These are phyloP conservation scores for Sedum album DNA, from an alignment of 164 flowering plant species.

Conservation along the genomic window DNA sequence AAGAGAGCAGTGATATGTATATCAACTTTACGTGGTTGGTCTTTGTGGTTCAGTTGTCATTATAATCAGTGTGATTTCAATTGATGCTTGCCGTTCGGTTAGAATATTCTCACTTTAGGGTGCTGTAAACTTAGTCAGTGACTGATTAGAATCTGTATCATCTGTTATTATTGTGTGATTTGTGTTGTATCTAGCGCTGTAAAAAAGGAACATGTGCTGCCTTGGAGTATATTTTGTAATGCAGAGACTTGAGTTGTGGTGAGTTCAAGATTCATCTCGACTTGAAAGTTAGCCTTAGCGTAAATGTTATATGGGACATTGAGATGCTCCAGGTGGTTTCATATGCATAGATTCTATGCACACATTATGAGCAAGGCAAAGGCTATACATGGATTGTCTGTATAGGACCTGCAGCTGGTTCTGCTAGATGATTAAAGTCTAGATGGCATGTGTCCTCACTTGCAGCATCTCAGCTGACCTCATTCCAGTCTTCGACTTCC, in stretches of 20 bases:
- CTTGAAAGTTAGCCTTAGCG: too few relatives aligned
- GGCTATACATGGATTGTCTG: too few relatives aligned
- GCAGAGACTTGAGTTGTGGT: background rate
- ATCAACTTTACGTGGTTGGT: background rate
- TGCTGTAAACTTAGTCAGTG: background rate
- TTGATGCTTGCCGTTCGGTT: background rate
- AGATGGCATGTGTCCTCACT: conserved; percentile 99
- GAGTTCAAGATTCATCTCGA: background rate
- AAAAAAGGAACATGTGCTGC: background rate
- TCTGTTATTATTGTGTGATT: background rate
- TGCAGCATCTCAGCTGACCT: conserved; percentile 52
- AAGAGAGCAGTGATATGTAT: conserved; percentile 3
- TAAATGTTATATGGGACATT: too few relatives aligned
- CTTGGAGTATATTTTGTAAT: background rate
- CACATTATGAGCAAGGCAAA: too few relatives aligned
- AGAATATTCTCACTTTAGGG: background rate
- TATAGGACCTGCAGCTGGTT: too few relatives aligned
- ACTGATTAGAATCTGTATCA: background rate
- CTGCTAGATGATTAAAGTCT: too few relatives aligned
- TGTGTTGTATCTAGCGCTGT: background rate
- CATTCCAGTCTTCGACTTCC: conserved; percentile 64
- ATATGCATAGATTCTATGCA: too few relatives aligned
- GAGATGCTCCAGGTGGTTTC: too few relatives aligned
- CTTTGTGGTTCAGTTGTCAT: background rate
- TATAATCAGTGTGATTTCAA: background rate